These are phyloP conservation scores for Actinidia polygama DNA, from an alignment of 179 eudicot genomes.

Conservation along the genomic window DNA sequence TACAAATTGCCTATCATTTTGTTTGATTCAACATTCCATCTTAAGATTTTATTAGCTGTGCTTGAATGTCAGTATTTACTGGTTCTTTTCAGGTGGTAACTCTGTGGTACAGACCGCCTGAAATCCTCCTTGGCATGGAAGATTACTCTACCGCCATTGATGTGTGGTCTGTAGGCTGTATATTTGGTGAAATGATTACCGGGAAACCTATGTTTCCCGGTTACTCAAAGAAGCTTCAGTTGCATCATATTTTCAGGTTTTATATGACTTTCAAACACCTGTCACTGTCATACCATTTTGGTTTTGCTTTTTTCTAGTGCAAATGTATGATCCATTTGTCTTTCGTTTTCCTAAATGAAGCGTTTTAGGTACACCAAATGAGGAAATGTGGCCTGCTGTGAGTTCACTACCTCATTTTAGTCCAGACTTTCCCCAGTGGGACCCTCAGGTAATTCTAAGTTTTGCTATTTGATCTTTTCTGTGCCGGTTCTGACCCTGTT, in stretches of 20 bases:
- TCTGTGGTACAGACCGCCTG: constrained; percentile 66
- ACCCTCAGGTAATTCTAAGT: constrained; percentile 57
- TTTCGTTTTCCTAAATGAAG: constrained; percentile 36
- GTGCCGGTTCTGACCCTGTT: neutral
- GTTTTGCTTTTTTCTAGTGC: too few relatives aligned
- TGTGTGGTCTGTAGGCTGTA: constrained; percentile 69
- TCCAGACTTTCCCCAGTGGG: constrained; percentile 82
- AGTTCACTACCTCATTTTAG: constrained; percentile 89
- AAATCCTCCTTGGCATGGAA: constrained; percentile 61
- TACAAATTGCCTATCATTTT: too few relatives aligned
- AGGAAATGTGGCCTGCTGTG: constrained; percentile 94
- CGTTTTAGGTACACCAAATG: constrained; percentile 87
- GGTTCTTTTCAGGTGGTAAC: constrained; percentile 51
- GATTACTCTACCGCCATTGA: constrained; percentile 64
- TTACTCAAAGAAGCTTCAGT: constrained; percentile 89
- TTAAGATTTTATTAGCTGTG: too few relatives aligned
- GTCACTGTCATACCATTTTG: too few relatives aligned
- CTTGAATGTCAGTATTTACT: neutral
- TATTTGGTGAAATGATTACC: constrained; percentile 90
- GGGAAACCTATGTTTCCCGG: constrained; percentile 89
- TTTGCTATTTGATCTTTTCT: neutral
- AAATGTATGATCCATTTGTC: too few relatives aligned
- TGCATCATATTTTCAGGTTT: constrained; percentile 87
- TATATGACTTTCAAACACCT: too few relatives aligned
- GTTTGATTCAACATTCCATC: too few relatives aligned